Percentiles rank a stretch among this genome's conserved stretches.
Evolutionary conservation across 805 yeast species (phyloP).

Genomic region (Pichia cabralensis): DNA sequence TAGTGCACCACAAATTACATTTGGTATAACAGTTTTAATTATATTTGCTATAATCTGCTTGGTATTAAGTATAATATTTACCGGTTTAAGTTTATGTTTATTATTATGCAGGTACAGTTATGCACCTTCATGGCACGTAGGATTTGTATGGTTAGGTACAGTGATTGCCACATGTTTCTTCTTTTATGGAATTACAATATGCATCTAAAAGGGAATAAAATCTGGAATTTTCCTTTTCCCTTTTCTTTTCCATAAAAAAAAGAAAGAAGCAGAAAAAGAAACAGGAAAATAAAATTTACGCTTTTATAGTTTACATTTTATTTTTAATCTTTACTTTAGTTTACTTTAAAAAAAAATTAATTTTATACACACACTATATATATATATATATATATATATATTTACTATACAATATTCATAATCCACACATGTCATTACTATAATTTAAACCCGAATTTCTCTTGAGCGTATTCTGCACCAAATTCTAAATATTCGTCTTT

Average conservation of each 20-base stretch:
- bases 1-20: slow-evolving; percentile 7
- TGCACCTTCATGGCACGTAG: slow-evolving; percentile 33
- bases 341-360: too few relatives aligned
- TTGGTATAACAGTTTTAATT: slow-evolving; percentile 21
- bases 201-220: too few relatives aligned
- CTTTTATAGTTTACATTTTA: neutral
- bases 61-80: slow-evolving; percentile 27
- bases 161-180: slow-evolving; percentile 31
- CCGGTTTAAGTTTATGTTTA: slow-evolving; percentile 36
- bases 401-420: too few relatives aligned
- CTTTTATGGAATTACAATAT: slow-evolving; percentile 29
- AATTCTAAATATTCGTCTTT: slow-evolving; percentile 79
- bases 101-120: slow-evolving; percentile 29
- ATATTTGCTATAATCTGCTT: slow-evolving; percentile 31
- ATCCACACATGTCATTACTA: too few relatives aligned
- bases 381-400: too few relatives aligned
- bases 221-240: too few relatives aligned
- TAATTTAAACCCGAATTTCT: slow-evolving; percentile 23
- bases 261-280: too few relatives aligned
- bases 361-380: too few relatives aligned
- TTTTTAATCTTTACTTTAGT: neutral
- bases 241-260: too few relatives aligned
- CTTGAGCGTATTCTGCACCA: slow-evolving; percentile 43
- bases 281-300: too few relatives aligned
- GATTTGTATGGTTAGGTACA: slow-evolving; percentile 33